Conservation (phyloP, 768 basidiomycete genomes). For the Pleurotus citrinopileatus region DNA sequence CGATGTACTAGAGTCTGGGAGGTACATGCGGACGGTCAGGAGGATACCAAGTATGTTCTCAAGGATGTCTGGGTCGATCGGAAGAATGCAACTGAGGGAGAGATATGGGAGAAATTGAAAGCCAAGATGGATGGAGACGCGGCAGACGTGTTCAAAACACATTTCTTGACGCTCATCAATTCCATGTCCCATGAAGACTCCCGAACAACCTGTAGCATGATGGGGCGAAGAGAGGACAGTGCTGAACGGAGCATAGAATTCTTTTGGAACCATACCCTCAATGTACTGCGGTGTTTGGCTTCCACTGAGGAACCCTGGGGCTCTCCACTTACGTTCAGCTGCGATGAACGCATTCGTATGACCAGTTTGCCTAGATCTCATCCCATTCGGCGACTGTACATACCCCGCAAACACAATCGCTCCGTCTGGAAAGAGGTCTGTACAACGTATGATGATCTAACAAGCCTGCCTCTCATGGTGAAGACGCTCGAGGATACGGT, state of each 20-base stretch:
- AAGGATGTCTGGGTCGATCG: slow-evolving; percentile 12
- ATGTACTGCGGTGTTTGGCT: too few relatives aligned
- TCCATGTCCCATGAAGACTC: background rate
- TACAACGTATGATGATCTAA: background rate
- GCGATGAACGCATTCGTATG: background rate
- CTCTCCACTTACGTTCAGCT: background rate
- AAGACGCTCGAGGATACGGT: background rate
- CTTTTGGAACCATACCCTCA: background rate
- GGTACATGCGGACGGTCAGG: slow-evolving; percentile 5
- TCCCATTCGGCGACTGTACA: background rate
- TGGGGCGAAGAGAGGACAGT: background rate
- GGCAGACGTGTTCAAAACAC: background rate
- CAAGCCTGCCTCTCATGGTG: background rate
- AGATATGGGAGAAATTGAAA: slow-evolving; percentile 6
- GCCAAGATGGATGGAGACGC: background rate
- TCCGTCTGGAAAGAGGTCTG: background rate
- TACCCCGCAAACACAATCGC: background rate
- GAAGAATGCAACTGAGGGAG: slow-evolving; percentile 4
- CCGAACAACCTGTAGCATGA: slow-evolving; percentile 6
- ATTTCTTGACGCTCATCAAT: slow-evolving; percentile 9
- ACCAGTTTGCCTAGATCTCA: background rate
- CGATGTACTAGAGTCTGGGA: slow-evolving; percentile 12
- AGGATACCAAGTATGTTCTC: slow-evolving; percentile 2
- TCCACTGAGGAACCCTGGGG: too few relatives aligned
- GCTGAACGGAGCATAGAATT: background rate